phyloP scores from a whole-genome alignment of 345 rosid genomes.

The Boechera stricta region DNA sequence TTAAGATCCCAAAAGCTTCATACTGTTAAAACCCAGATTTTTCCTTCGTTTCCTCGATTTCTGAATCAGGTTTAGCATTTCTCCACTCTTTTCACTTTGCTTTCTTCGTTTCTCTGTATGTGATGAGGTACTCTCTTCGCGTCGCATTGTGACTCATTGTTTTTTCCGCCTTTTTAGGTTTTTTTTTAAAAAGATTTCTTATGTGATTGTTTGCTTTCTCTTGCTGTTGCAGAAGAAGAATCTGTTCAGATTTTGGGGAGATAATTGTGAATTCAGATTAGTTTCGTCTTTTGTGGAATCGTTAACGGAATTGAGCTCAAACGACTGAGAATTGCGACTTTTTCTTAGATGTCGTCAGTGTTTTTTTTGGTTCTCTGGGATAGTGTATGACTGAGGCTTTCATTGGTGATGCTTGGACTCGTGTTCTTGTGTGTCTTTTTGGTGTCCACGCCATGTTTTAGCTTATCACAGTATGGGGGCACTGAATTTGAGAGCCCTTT shows the following conservation, averaged over 20 bases:
- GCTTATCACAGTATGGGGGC: conserved; percentile 44
- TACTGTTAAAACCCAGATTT: not conserved
- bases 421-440: conserved; percentile 60
- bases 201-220: not conserved
- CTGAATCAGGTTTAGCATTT: conserved; percentile 20
- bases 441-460: conserved; percentile 49
- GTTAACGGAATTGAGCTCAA: not conserved
- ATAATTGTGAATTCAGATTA: conserved; percentile 16
- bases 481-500: conserved; percentile 37
- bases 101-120: not conserved
- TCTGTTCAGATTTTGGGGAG: conserved; percentile 32
- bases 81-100: conserved; percentile 3
- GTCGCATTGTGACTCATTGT: conserved; percentile 9
- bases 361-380: conserved; percentile 23
- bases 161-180: conserved; percentile 33
- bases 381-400: conserved; percentile 28
- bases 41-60: conserved; percentile 25
- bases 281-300: conserved; percentile 8
- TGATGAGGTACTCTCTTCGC: not conserved
- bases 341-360: conserved; percentile 22
- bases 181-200: not conserved
- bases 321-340: not conserved
- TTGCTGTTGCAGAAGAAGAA: conserved; percentile 31
- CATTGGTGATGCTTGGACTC: conserved; percentile 52
- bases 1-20: conserved; percentile 37